Evolutionary conservation across 1,139 yeast species (phyloP).

Genomic region (Pichia sp.): DNA sequence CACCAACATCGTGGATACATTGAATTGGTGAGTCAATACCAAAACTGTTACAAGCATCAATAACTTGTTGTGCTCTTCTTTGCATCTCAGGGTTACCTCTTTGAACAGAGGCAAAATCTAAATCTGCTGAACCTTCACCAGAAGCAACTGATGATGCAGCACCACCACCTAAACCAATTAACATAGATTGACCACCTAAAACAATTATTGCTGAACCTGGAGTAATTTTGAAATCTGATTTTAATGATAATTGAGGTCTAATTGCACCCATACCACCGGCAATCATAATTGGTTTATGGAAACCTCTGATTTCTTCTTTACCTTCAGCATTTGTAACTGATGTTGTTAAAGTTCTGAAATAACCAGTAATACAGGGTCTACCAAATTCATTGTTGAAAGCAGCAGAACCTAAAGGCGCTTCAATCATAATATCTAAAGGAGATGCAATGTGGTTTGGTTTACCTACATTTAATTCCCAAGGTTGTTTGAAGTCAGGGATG

Average conservation of each 20-base stretch:
- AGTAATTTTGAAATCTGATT: conserved; percentile 70
- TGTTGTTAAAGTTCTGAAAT: conserved; percentile 91
- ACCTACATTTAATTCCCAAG: conserved; percentile 91
- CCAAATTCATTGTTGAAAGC: conserved; percentile 99
- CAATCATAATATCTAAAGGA: conserved; percentile 88
- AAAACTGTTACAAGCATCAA: conserved; percentile 84
- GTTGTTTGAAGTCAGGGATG: conserved; percentile 81
- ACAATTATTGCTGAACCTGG: conserved; percentile 92
- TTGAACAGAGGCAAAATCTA: conserved; percentile 98
- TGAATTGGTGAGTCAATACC: conserved; percentile 83
- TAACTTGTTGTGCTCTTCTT: conserved; percentile 97
- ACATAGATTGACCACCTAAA: conserved; percentile 97
- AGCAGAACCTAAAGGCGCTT: conserved; percentile 97
- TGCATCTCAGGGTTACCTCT: conserved; percentile 99
- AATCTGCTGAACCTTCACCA: conserved; percentile 91
- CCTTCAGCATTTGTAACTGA: conserved; percentile 57
- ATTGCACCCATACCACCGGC: conserved; percentile 99
- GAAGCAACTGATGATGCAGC: conserved; percentile 95
- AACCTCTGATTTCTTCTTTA: conserved; percentile 78
- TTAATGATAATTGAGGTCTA: conserved; percentile 87
- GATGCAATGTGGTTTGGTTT: conserved; percentile 92
- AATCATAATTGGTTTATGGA: conserved; percentile 97
- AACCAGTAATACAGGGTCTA: conserved; percentile 95
- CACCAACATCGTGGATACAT: conserved; percentile 98
- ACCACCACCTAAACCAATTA: conserved; percentile 99